phyloP scores from a whole-genome alignment of 495 filamentous ascomycete species.

The Collariella sp. region DNA sequence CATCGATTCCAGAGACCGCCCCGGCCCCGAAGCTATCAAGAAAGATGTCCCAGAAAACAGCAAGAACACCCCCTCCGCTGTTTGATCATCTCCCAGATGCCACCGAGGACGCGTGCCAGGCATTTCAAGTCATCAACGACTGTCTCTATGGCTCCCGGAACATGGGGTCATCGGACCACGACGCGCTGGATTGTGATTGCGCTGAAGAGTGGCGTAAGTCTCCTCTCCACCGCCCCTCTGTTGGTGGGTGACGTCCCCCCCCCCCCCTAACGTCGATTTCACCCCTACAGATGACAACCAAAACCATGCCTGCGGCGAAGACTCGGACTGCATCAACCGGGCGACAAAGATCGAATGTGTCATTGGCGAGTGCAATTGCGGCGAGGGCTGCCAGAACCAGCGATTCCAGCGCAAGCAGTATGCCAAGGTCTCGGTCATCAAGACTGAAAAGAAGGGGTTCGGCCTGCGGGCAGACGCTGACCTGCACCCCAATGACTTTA shows the following conservation, averaged over 20 bases:
- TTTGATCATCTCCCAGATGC: slow-evolving; percentile 64
- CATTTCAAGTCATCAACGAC: slow-evolving; percentile 71
- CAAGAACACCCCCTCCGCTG: slow-evolving; percentile 50
- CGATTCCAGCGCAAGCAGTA: slow-evolving; percentile 89
- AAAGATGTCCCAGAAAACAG: slow-evolving; percentile 62
- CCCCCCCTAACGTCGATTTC: slow-evolving; percentile 7
- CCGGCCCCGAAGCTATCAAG: slow-evolving; percentile 64
- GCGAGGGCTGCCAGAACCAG: slow-evolving; percentile 82
- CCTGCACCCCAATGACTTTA: slow-evolving; percentile 74
- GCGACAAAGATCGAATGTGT: slow-evolving; percentile 96
- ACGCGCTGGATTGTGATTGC: slow-evolving; percentile 94
- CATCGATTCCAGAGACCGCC: slow-evolving; percentile 32
- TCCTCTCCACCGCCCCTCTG: slow-evolving; percentile 3
- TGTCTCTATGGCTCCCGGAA: slow-evolving; percentile 85
- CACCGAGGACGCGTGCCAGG: slow-evolving; percentile 61
- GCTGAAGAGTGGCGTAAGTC: slow-evolving; percentile 90
- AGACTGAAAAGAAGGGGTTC: slow-evolving; percentile 94
- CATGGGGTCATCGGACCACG: slow-evolving; percentile 80
- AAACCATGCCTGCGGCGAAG: slow-evolving; percentile 88
- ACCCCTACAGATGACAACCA: slow-evolving; percentile 50
- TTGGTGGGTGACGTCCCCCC: slow-evolving; percentile 11
- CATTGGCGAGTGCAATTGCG: slow-evolving; percentile 75
- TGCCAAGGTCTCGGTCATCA: slow-evolving; percentile 86
- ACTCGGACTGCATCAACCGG: slow-evolving; percentile 98
- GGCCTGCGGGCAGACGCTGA: slow-evolving; percentile 75